Percentiles rank a stretch among this genome's conserved stretches.
Evolutionary conservation across 305 asterid species (phyloP).

Genomic region (Caryopteris hybrid): DNA sequence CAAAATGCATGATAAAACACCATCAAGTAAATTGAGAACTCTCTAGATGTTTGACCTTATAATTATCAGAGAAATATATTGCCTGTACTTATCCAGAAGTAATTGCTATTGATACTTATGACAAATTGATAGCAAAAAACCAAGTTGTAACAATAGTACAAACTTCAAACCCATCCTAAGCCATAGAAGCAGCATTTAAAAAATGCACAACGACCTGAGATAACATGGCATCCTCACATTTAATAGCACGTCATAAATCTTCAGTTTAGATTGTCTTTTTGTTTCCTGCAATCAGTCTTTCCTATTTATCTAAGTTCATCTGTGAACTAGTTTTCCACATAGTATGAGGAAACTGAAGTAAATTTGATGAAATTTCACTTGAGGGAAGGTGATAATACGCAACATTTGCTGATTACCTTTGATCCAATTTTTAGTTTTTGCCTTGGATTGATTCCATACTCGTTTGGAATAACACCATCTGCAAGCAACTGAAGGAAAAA

Average conservation of each 20-base stretch:
- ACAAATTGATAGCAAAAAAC: not conserved
- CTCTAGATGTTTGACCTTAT: not conserved
- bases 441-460: slow-evolving; percentile 90
- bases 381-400: not conserved
- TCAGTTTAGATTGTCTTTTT: not conserved
- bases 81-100: not conserved
- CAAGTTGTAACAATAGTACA: not conserved
- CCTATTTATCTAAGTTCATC: slow-evolving; percentile 2
- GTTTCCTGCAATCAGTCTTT: slow-evolving; percentile 4
- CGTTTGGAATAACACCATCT: slow-evolving; percentile 98
- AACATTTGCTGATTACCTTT: slow-evolving; percentile 41
- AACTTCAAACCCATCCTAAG: not conserved
- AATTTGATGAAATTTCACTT: slow-evolving; percentile 1
- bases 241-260: not conserved
- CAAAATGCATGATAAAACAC: not conserved
- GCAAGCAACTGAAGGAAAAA: slow-evolving; percentile 69
- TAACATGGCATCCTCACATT: slow-evolving; percentile 6
- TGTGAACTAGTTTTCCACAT: not conserved
- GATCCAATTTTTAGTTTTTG: slow-evolving; percentile 95
- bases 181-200: not conserved
- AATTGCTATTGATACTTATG: not conserved
- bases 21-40: not conserved
- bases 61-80: not conserved
- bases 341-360: not conserved
- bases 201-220: not conserved